phyloP scores from a whole-genome alignment of 108 stramenopile genomes.

The Conticribra guillardii region DNA sequence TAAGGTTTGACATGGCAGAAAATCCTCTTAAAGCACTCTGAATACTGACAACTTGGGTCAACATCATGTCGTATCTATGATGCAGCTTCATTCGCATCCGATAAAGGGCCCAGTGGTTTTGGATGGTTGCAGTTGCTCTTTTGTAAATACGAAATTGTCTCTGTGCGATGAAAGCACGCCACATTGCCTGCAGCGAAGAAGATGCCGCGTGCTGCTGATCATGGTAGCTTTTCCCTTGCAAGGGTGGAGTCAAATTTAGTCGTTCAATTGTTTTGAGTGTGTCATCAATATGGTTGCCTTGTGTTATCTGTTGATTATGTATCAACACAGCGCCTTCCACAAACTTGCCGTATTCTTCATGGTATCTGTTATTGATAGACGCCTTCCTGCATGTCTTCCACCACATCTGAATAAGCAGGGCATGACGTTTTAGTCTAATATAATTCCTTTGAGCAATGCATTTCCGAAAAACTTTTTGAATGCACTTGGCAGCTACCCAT shows the following conservation, averaged over 20 bases:
- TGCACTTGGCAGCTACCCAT: neutral
- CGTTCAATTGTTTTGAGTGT: too few relatives aligned
- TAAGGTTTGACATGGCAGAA: neutral
- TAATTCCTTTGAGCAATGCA: neutral
- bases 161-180: neutral
- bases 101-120: neutral
- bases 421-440: neutral
- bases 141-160: neutral
- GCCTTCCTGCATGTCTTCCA: neutral
- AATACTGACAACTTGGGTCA: neutral
- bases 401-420: neutral
- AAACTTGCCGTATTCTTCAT: neutral
- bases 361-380: neutral
- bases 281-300: too few relatives aligned
- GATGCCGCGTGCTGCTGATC: neutral
- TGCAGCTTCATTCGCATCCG: neutral
- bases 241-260: too few relatives aligned
- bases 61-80: neutral
- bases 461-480: neutral
- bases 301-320: neutral
- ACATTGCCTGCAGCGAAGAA: conserved; percentile 2
- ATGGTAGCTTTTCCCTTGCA: neutral
- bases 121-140: conserved; percentile 2
- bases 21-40: neutral
- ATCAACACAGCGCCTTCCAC: neutral